Percentiles rank a stretch among this genome's conserved stretches.
Conservation (phyloP, 75 land plant species). For the Pseudotsuga menziesii region DNA sequence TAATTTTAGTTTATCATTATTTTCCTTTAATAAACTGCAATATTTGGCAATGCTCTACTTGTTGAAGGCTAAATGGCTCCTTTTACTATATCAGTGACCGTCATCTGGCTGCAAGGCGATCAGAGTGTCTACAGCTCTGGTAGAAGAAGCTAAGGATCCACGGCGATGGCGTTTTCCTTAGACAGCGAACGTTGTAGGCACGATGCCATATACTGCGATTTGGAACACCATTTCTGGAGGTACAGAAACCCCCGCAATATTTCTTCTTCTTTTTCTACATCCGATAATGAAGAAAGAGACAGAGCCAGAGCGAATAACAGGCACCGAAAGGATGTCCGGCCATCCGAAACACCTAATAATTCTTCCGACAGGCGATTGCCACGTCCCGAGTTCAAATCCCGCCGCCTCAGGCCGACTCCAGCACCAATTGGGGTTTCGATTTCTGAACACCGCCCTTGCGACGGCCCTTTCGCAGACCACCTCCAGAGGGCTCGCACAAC, state of each 20-base stretch:
- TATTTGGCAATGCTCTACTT: too few relatives aligned
- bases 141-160: background rate
- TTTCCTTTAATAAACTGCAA: too few relatives aligned
- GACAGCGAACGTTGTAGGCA: background rate
- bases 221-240: background rate
- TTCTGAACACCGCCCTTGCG: background rate
- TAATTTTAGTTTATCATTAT: too few relatives aligned
- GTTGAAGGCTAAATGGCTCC: too few relatives aligned
- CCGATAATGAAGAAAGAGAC: too few relatives aligned
- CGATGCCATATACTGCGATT: too few relatives aligned
- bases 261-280: too few relatives aligned
- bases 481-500: background rate
- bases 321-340: background rate
- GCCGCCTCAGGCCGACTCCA: background rate
- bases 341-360: background rate
- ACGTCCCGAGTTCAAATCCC: conserved; percentile 5
- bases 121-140: too few relatives aligned
- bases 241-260: background rate
- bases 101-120: too few relatives aligned
- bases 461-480: background rate
- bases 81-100: too few relatives aligned
- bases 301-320: background rate
- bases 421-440: background rate
- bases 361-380: background rate
- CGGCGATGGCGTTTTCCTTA: background rate